Evolutionary conservation across 1,139 yeast genomes (phyloP), one percentile per base, ranked within the genome.

Genomic region (Nematodospora anomalae): DNA sequence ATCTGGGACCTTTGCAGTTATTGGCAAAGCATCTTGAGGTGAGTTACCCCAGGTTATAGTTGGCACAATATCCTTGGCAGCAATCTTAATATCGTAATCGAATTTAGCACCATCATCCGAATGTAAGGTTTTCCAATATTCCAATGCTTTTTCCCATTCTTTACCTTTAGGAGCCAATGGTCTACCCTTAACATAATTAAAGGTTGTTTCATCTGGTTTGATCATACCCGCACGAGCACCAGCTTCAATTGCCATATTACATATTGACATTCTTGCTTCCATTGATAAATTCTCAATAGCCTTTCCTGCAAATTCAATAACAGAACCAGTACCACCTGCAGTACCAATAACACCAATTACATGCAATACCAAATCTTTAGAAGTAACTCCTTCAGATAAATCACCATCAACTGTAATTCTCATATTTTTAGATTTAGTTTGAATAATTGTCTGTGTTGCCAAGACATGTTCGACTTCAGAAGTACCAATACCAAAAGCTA

Each of bases 141-240:
- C 63, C 27, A 89, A 72, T 40, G 98, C 98, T 65, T 90, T 89
- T 41, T 86, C 95, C 96, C 96, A 92, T 67, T 90, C 89, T 6
- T 65, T 87, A 40, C 95, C 97, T 55, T 76, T 76, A 57, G 98
- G 98, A 44, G 97, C 94, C 52, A 92, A 75, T 30, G 97, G 97
- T 60, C 97, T 79, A 42, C 95, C 96, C 67, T 90, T 81, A 52
- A 92, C 74, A 65, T 92, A 92, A 38, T 83, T 82, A 56, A 83
- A 87, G 16, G 97, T 90, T 39, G 63, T 80, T 48, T 89, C 83
- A 60, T 92, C 98, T 9, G 98, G 98, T 47, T 84, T 86, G 57
- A 92, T 90, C 97, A 92, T 88, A 67, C 98, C 98, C 16, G 98
- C 98, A 68, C 98, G 83, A 20, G 98, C 98, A 67, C 98, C 98